Conservation (phyloP, 257 asterid genomes). For the Solanum chilense region DNA sequence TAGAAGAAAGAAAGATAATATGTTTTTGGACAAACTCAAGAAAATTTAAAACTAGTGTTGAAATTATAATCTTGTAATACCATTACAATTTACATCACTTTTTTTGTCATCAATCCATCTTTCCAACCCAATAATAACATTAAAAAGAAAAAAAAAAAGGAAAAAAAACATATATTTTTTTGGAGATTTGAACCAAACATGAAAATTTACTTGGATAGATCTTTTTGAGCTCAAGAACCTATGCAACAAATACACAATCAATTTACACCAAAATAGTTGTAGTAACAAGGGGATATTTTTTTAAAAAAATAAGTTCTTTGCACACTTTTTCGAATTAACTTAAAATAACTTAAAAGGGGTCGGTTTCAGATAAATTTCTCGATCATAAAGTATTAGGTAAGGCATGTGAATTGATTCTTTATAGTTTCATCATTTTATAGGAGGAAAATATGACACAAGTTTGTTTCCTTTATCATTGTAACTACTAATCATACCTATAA, state of each 20-base stretch:
- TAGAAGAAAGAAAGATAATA: background rate
- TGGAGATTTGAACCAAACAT: background rate
- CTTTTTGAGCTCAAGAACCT: background rate
- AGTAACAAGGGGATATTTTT: no score
- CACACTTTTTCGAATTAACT: background rate
- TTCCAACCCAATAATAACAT: background rate
- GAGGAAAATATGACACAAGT: background rate
- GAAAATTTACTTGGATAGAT: background rate
- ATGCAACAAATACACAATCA: background rate
- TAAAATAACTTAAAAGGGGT: background rate
- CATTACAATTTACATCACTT: background rate
- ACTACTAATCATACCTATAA: conserved; percentile 2
- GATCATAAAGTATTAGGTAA: background rate
- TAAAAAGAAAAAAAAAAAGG: background rate
- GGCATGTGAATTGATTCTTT: background rate
- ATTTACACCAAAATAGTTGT: background rate
- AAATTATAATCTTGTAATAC: background rate
- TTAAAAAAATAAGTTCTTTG: background rate
- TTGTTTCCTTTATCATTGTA: background rate
- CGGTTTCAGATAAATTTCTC: background rate
- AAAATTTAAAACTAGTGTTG: background rate
- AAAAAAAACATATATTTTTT: background rate
- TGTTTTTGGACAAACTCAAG: background rate
- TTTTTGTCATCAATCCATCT: background rate
- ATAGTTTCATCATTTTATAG: background rate